phyloP scores from a whole-genome alignment of 2,329 filamentous ascomycete genomes.

The Colletotrichum liaoningense region DNA sequence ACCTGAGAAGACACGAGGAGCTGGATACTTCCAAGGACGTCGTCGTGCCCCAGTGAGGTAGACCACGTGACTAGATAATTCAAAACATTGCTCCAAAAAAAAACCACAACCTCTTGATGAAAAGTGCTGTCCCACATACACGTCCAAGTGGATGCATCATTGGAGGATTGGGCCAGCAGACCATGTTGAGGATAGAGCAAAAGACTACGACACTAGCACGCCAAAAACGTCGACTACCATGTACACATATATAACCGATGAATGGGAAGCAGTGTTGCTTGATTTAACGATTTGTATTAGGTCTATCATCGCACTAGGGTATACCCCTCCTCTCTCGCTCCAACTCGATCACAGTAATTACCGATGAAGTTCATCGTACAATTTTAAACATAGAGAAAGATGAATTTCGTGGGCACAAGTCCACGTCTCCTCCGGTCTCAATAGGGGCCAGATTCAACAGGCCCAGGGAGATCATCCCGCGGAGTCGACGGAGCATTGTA shows the following conservation, averaged over 20 bases:
- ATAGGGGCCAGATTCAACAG: conserved; percentile 29
- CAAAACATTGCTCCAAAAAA: background rate
- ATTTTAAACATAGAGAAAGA: conserved; percentile 37
- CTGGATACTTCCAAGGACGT: conserved; percentile 67
- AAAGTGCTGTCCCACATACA: background rate
- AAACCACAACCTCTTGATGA: background rate
- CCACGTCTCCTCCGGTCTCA: conserved; percentile 27
- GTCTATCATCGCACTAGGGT: conserved; percentile 31
- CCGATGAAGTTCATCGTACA: conserved; percentile 35
- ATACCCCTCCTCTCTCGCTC: conserved; percentile 28
- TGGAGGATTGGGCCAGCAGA: background rate
- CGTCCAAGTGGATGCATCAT: background rate
- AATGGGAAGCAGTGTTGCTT: background rate
- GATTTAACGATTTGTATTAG: conserved; percentile 37
- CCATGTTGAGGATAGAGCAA: background rate
- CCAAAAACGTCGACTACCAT: too few species aligned
- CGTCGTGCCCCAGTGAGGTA: conserved; percentile 45
- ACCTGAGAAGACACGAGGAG: conserved; percentile 75
- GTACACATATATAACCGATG: too few species aligned
- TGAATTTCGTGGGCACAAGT: conserved; percentile 6
- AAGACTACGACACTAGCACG: too few species aligned
- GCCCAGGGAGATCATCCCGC: conserved; percentile 25
- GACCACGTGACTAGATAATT: background rate
- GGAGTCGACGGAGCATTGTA: background rate
- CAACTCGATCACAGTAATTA: conserved; percentile 34